These are phyloP conservation scores for Lippia alba DNA, from an alignment of 305 asterid species.

Conservation along the genomic window DNA sequence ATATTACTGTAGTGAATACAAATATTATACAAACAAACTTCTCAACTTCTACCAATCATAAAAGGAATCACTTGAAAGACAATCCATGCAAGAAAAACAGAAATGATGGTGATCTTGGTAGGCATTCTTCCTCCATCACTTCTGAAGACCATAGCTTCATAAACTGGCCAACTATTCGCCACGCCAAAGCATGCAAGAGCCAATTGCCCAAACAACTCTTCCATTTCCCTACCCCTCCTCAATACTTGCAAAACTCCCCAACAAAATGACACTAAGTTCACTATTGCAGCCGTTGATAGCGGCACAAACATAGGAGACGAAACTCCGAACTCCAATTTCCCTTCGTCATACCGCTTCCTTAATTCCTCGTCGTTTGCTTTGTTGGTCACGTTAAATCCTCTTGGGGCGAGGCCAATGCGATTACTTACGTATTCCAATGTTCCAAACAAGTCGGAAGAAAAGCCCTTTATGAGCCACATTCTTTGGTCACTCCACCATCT, in stretches of 20 bases:
- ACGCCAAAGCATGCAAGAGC: constrained; percentile 53
- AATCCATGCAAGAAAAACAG: constrained; percentile 40
- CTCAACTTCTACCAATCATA: constrained; percentile 23
- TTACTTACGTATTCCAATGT: constrained; percentile 46
- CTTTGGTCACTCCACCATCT: constrained; percentile 63
- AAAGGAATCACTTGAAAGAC: constrained; percentile 37
- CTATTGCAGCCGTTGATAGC: constrained; percentile 40
- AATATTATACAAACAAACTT: not conserved
- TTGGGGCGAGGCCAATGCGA: constrained; percentile 42
- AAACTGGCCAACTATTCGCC: constrained; percentile 60
- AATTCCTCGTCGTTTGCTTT: constrained; percentile 41
- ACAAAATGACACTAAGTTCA: constrained; percentile 39
- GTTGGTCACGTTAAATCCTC: constrained; percentile 49
- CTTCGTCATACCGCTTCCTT: constrained; percentile 48
- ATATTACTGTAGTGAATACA: not conserved
- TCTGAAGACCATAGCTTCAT: constrained; percentile 68
- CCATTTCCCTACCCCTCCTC: constrained; percentile 24
- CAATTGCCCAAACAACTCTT: constrained; percentile 40
- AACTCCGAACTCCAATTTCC: constrained; percentile 51
- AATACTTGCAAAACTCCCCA: constrained; percentile 36
- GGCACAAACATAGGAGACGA: constrained; percentile 57
- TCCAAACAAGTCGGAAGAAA: constrained; percentile 51
- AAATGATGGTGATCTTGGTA: constrained; percentile 39
- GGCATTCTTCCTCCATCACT: constrained; percentile 64
- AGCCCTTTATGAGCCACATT: constrained; percentile 49